phyloP scores from a whole-genome alignment of 805 yeast genomes.

The Wickerhamiella azyma region DNA sequence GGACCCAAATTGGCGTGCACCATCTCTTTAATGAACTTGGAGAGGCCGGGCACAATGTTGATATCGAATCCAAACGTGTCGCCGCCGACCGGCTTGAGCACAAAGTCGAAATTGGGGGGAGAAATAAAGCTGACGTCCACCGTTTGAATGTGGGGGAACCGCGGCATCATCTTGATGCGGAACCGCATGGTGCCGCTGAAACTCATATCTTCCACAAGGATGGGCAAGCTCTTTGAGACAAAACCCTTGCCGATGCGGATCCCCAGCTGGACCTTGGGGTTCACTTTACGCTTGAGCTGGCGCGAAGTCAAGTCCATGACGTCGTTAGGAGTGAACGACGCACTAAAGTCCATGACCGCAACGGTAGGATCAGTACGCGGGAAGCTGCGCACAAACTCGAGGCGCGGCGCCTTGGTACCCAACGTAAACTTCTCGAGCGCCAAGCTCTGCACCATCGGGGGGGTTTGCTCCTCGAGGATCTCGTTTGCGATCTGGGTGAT shows the following conservation, averaged over 20 bases:
- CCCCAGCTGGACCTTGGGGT: conserved; percentile 66
- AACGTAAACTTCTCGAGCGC: conserved; percentile 82
- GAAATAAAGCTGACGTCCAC: conserved; percentile 73
- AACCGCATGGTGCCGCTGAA: conserved; percentile 64
- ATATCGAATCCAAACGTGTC: conserved; percentile 72
- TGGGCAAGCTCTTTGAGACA: conserved; percentile 48
- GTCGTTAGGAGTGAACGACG: conserved; percentile 86
- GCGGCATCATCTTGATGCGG: conserved; percentile 74
- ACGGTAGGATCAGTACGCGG: conserved; percentile 84
- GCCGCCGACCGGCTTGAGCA: conserved; percentile 67
- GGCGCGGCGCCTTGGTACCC: conserved; percentile 92
- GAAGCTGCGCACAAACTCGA: conserved; percentile 79
- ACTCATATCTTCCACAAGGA: conserved; percentile 66
- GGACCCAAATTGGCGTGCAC: conserved; percentile 80
- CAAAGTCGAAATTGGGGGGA: conserved; percentile 80
- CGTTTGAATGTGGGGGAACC: conserved; percentile 89
- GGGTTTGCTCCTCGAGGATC: conserved; percentile 65
- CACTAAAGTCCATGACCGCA: conserved; percentile 95
- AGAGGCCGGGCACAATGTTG: conserved; percentile 75
- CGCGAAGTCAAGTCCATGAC: conserved; percentile 70
- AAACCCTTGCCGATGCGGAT: conserved; percentile 69
- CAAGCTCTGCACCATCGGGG: conserved; percentile 67
- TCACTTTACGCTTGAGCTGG: conserved; percentile 71
- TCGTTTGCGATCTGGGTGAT: conserved; percentile 80
- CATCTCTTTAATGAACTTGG: conserved; percentile 71